Evolutionary conservation across 371 early-diverging fungal species (phyloP).

Genomic region (Rhizopus arrhizus): DNA sequence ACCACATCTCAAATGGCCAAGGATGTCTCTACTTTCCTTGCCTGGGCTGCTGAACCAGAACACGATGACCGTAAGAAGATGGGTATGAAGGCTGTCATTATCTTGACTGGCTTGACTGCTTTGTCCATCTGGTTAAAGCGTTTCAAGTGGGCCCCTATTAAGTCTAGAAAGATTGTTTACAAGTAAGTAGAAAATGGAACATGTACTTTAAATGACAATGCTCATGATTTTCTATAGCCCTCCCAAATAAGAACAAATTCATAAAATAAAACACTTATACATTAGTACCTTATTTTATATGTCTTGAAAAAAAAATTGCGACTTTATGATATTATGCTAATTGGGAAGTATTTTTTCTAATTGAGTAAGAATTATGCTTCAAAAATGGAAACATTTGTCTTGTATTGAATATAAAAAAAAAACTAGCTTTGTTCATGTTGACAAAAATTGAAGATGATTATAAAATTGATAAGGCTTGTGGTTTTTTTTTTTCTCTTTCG

Average conservation of each 20-base stretch:
- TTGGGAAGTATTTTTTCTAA: too few species aligned
- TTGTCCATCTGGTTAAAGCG: constrained; percentile 79
- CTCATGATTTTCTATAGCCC: constrained; percentile 10
- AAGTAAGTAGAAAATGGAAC: constrained; percentile 41
- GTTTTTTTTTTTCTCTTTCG: too few species aligned
- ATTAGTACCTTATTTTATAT: too few species aligned
- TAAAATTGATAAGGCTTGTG: too few species aligned
- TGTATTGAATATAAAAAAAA: too few species aligned
- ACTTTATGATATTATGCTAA: too few species aligned
- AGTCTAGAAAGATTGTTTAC: constrained; percentile 83
- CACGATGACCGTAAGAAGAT: constrained; percentile 96
- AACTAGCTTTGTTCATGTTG: too few species aligned
- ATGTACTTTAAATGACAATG: neutral
- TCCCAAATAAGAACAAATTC: constrained; percentile 19
- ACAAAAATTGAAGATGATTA: too few species aligned
- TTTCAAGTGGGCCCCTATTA: constrained; percentile 77
- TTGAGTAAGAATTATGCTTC: too few species aligned
- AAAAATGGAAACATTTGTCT: too few species aligned
- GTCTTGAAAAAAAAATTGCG: too few species aligned
- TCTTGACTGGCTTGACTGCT: constrained; percentile 58
- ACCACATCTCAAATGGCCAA: constrained; percentile 97
- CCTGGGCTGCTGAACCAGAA: constrained; percentile 97
- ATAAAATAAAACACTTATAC: neutral
- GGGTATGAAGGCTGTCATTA: constrained; percentile 88
- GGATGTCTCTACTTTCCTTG: constrained; percentile 92